phyloP scores from a whole-genome alignment of 768 basidiomycete genomes.

The Boletellus emodensis region DNA sequence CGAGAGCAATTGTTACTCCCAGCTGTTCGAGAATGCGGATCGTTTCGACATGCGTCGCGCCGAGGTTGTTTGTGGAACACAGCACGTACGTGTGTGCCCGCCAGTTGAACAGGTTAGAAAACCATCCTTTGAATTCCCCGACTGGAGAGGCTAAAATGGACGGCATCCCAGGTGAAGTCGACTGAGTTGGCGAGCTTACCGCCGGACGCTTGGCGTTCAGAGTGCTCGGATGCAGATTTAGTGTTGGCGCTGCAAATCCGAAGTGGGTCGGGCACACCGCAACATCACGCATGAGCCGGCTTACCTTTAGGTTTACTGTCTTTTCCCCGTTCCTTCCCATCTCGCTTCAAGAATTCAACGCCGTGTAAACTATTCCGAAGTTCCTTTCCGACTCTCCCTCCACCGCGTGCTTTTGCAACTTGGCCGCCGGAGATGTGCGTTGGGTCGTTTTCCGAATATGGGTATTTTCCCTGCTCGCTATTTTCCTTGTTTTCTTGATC shows the following conservation, averaged over 20 bases:
- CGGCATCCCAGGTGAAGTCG: conserved; percentile 34
- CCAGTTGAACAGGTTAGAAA: conserved; percentile 94
- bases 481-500: conserved; percentile 40
- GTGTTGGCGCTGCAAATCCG: conserved; percentile 44
- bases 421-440: conserved; percentile 27
- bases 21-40: conserved; percentile 59
- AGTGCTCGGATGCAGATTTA: conserved; percentile 45
- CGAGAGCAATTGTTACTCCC: conserved; percentile 60
- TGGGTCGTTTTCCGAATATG: conserved; percentile 17
- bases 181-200: conserved; percentile 47
- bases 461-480: conserved; percentile 13
- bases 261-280: background rate
- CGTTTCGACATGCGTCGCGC: conserved; percentile 61
- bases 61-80: conserved; percentile 55
- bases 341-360: conserved; percentile 28
- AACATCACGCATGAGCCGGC: background rate
- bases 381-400: conserved; percentile 40
- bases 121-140: conserved; percentile 88
- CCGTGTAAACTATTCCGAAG: conserved; percentile 47
- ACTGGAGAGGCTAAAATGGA: conserved; percentile 64
- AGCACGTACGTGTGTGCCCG: conserved; percentile 55
- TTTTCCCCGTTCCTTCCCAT: conserved; percentile 47
- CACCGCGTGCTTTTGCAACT: conserved; percentile 28
- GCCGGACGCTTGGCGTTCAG: conserved; percentile 46
- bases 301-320: conserved; percentile 51